Conservation (phyloP, 495 filamentous ascomycete genomes). For the Hyaloscypha finlandica region DNA sequence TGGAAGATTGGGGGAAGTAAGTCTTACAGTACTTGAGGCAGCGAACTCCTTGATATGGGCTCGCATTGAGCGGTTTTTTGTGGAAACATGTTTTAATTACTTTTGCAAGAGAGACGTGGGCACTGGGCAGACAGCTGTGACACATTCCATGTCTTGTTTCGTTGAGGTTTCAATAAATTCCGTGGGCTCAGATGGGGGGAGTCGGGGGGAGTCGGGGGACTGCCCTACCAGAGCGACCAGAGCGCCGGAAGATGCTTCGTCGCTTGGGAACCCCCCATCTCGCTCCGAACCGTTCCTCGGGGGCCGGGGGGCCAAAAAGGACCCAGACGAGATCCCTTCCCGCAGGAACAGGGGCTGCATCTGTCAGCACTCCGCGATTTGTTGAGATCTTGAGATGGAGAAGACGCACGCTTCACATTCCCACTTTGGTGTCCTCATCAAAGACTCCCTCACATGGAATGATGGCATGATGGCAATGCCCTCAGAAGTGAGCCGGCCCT, state of each 20-base stretch:
- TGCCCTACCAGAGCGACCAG: conserved; percentile 11
- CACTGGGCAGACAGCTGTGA: conserved; percentile 12
- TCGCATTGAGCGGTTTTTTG: conserved; percentile 20
- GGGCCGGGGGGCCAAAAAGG: not conserved
- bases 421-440: not conserved
- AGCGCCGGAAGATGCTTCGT: too few relatives aligned
- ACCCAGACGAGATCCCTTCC: not conserved
- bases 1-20: conserved; percentile 20
- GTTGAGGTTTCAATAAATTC: conserved; percentile 33
- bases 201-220: not conserved
- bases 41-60: conserved; percentile 20
- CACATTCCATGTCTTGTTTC: conserved; percentile 32
- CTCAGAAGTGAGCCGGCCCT: not conserved
- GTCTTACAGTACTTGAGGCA: conserved; percentile 9
- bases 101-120: conserved; percentile 11
- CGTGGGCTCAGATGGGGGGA: not conserved
- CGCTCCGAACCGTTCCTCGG: conserved; percentile 15
- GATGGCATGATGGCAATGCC: not conserved
- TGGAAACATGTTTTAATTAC: conserved; percentile 14
- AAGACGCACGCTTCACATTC: not conserved
- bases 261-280: not conserved
- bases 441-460: not conserved
- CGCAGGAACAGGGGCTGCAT: not conserved
- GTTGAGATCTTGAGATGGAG: not conserved
- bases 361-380: not conserved